These are phyloP conservation scores for Boletus insuetus DNA, from an alignment of 768 basidiomycete genomes.

Conservation along the genomic window DNA sequence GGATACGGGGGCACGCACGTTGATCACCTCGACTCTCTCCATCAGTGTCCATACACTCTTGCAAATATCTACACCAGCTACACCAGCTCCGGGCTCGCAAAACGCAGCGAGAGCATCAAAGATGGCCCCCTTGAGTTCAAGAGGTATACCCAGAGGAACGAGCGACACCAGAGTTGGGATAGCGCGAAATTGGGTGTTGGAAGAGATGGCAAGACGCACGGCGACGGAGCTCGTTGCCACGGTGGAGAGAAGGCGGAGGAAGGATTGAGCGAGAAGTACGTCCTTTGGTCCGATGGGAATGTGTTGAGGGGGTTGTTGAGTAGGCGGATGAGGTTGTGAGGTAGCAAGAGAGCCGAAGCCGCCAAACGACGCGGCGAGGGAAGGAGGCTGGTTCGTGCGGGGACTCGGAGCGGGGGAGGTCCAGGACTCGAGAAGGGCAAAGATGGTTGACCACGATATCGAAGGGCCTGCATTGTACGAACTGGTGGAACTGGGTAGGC, in stretches of 20 bases:
- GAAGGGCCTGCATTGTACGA: conserved; percentile 48
- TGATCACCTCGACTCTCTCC: conserved; percentile 82
- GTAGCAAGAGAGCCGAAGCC: conserved; percentile 29
- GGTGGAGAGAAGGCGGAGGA: conserved; percentile 74
- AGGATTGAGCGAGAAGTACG: conserved; percentile 73
- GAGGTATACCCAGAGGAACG: conserved; percentile 74
- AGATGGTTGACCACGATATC: conserved; percentile 78
- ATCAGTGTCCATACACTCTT: conserved; percentile 80
- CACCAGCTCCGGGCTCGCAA: conserved; percentile 75
- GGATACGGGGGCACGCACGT: conserved; percentile 52
- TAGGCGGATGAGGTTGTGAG: conserved; percentile 27
- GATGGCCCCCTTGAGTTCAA: conserved; percentile 87
- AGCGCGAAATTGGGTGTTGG: conserved; percentile 76
- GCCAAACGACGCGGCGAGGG: conserved; percentile 31
- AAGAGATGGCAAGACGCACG: conserved; percentile 74
- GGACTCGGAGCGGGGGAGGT: conserved; percentile 49
- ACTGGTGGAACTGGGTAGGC: conserved; percentile 36
- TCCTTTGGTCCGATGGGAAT: conserved; percentile 63
- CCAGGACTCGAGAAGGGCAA: conserved; percentile 75
- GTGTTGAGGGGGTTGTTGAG: conserved; percentile 41
- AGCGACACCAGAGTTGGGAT: conserved; percentile 78
- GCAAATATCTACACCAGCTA: conserved; percentile 74
- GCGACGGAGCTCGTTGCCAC: conserved; percentile 74
- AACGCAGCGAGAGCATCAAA: conserved; percentile 82
- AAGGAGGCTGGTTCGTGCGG: conserved; percentile 42